These are phyloP conservation scores for Irpex sp. DNA, from an alignment of 1,284 basidiomycete species.

Conservation along the genomic window DNA sequence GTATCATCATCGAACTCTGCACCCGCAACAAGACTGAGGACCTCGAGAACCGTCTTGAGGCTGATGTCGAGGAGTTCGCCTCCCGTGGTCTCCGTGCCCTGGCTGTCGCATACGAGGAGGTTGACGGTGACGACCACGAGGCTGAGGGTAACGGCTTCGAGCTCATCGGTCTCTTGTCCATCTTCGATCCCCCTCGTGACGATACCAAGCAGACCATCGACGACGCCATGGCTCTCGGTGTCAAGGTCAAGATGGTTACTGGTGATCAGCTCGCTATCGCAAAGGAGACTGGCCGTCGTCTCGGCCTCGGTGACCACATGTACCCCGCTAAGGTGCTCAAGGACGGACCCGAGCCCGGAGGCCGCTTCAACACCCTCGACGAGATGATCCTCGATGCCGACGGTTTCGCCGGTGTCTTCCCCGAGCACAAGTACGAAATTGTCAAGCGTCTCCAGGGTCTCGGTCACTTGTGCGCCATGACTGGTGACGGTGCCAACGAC, in stretches of 20 bases:
- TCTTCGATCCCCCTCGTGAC: conserved; percentile 96
- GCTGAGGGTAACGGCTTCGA: conserved; percentile 94
- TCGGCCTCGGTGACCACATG: conserved; percentile 96
- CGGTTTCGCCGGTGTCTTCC: conserved; percentile 95
- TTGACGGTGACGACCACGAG: conserved; percentile 79
- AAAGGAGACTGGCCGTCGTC: conserved; percentile 98
- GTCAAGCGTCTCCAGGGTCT: conserved; percentile 94
- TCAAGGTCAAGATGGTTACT: conserved; percentile 99
- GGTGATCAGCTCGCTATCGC: conserved; percentile 99
- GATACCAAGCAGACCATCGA: conserved; percentile 99
- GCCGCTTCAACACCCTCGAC: conserved; percentile 81
- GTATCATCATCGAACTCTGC: conserved; percentile 95
- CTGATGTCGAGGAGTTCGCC: conserved; percentile 95
- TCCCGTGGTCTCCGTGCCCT: conserved; percentile 96
- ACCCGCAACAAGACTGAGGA: conserved; percentile 94
- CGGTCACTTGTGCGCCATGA: conserved; percentile 87
- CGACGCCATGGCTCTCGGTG: conserved; percentile 93
- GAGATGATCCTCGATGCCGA: conserved; percentile 94
- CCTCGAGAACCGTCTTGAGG: conserved; percentile 87
- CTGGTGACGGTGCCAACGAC: conserved; percentile 97
- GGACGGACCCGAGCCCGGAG: conserved; percentile 79
- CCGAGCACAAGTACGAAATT: conserved; percentile 92
- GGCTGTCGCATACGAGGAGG: conserved; percentile 93
- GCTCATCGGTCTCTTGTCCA: conserved; percentile 94
- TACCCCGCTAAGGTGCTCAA: conserved; percentile 94